Evolutionary conservation across 805 yeast species (phyloP), one percentile per base, ranked within the genome.

Genomic region (Candida taoyuanica): DNA sequence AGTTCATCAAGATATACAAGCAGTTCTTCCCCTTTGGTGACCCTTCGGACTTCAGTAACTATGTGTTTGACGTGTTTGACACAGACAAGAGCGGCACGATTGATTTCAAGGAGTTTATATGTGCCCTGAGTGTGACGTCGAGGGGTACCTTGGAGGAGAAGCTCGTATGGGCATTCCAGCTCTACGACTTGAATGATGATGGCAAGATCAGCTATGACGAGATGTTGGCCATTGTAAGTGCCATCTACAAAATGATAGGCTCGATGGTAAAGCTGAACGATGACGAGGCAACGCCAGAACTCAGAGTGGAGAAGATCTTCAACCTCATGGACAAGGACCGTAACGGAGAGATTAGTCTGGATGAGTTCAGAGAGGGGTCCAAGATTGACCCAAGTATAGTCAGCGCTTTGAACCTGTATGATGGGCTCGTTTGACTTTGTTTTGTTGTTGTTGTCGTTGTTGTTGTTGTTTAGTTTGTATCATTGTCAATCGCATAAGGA

Each of bases 21-120:
- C 98, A 93, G 56, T 93, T 91, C 61, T 93, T 93, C 70, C 99
- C 99, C 15, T 93, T 93, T 67, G 99, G 99, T 0, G 96, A 91
- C 54, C 96, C 98, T 1, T 76, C 84, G 4, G 91, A 87, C 42
- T 93, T 87, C 64, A 86, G 96, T 40, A 85, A 78, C 41, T 84
- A 81, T 50, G 81, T 94, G 13, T 93, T 93, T 64, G 78, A 81
- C 37, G 95, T 87, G 3, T 89, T 93, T 61, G 98, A 93, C 59
- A 73, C 75, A 29, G 93, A 87, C 56, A 70, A 76, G 52, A 74
- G 76, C 42, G 96, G 94, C 17, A 73, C 76, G 30, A 84, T 93
- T 29, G 96, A 87, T 56, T 93, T 93, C 65, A 85, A 83, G 62
- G 96, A 88, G 61, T 93, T 93, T 58, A 89, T 93, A 20, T 73